Evolutionary conservation across 495 filamentous ascomycete genomes (phyloP), one percentile per base, ranked within the genome.

Genomic region (Daldinia loculata): DNA sequence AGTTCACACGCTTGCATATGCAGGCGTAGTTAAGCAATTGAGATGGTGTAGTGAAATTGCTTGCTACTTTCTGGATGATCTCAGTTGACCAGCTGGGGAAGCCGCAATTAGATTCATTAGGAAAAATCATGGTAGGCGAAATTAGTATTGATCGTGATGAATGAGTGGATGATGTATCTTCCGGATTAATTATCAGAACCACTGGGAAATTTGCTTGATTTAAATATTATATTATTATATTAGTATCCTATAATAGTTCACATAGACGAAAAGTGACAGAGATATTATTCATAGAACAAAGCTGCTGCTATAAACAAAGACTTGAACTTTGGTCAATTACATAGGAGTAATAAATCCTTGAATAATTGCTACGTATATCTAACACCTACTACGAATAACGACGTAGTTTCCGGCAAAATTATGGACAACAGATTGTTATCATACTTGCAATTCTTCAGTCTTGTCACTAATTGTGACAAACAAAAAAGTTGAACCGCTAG

Each of bases 61-160:
- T 15, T 17, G 39, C 62, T 34, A 71, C 53, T 17, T 43, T 14
- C 45, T 17, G 56, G 38, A 66, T 50, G 7, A 66, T 2, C 5
- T 71, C 68, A 27, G 19, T 1, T 38, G 66, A 41, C 15, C 61
- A 62, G n/a, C 0, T 50, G 6, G 39, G 26, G 34, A 56, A 39
- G 52, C 26, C 12, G 2, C 29, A 36, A 5, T 36, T 14, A 9
- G 11, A 1, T 36, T 14, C 3, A 5, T 36, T 30, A 14, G 29
- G 7, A 17, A 12, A 15, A 14, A 9, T 4, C 19, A 22, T 57
- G 14, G 19, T 26, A 3, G 17, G 27, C 29, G 30, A 27, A 24
- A 7, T n/a, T 9, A 17, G 0, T 0, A 8, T 48, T 11, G 19
- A 12, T 24, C 19, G 19, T 48, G 19, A 11, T 9, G 4, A 48